Conservation (phyloP, 129 eudicot genomes). For the Tagetes erecta region DNA sequence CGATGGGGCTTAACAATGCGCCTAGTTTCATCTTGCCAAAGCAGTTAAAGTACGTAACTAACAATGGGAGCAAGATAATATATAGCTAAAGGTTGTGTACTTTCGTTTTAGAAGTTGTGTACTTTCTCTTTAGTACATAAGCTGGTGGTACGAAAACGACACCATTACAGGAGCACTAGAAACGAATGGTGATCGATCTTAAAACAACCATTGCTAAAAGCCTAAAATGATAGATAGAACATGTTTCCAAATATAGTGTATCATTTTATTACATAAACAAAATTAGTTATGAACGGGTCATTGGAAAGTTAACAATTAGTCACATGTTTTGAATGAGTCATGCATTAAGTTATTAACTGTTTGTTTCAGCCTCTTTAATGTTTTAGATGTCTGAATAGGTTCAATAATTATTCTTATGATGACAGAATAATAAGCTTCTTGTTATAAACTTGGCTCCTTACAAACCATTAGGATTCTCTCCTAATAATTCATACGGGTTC, state of each 20-base stretch:
- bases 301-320: no score
- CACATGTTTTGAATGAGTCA: no score
- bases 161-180: neutral
- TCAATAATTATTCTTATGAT: no score
- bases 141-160: conserved; percentile 18
- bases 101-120: neutral
- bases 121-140: conserved; percentile 13
- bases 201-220: conserved; percentile 1
- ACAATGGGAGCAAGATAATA: conserved; percentile 25
- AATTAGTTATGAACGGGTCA: no score
- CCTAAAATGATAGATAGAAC: neutral
- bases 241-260: neutral
- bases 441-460: no score
- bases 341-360: no score
- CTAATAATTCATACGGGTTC: no score
- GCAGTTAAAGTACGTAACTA: conserved; percentile 89
- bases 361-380: no score
- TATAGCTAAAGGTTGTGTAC: conserved; percentile 25
- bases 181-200: neutral
- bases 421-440: no score
- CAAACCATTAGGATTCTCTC: no score
- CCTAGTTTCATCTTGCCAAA: conserved; percentile 67
- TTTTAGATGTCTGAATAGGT: no score
- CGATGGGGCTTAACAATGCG: conserved; percentile 67
- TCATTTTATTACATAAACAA: no score